Evolutionary conservation across 108 stramenopile species (phyloP).

Genomic region (Bacterosira constricta): DNA sequence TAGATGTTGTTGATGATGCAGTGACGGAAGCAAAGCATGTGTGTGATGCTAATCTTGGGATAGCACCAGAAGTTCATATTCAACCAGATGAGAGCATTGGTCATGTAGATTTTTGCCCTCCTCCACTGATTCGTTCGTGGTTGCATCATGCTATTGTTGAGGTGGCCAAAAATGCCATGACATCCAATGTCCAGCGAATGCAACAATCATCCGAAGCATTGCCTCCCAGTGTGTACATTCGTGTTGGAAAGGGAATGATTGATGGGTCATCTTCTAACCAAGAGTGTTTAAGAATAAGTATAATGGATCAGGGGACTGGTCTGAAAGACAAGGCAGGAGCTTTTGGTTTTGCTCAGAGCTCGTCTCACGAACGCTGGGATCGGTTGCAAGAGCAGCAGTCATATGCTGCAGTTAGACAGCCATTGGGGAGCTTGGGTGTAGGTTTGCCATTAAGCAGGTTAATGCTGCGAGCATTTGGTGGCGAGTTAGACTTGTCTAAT

Average conservation of each 20-base stretch:
- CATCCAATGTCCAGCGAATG: constrained; percentile 54
- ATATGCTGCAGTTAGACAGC: constrained; percentile 70
- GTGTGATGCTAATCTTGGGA: constrained; percentile 69
- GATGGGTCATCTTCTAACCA: background rate
- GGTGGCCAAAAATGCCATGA: constrained; percentile 79
- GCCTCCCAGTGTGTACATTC: constrained; percentile 30
- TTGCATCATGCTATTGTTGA: constrained; percentile 79
- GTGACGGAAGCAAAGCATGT: constrained; percentile 68
- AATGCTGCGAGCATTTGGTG: constrained; percentile 79
- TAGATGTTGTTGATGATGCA: constrained; percentile 62
- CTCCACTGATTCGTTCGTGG: constrained; percentile 79
- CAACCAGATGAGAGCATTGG: background rate
- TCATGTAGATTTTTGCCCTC: constrained; percentile 17
- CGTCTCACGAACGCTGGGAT: constrained; percentile 65
- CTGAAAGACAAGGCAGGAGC: constrained; percentile 29
- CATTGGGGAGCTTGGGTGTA: constrained; percentile 70
- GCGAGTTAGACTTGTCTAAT: constrained; percentile 49
- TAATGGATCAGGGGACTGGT: constrained; percentile 68
- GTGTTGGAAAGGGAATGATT: background rate
- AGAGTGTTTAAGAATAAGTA: constrained; percentile 40
- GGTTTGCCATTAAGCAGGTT: constrained; percentile 66
- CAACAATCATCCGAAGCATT: constrained; percentile 3
- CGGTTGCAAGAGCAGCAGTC: constrained; percentile 75
- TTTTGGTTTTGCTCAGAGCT: constrained; percentile 50
- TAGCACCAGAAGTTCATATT: constrained; percentile 43